Base-by-base conservation (phyloP, 2,329 filamentous ascomycete species). In the Aspergillus sp. region DNA sequence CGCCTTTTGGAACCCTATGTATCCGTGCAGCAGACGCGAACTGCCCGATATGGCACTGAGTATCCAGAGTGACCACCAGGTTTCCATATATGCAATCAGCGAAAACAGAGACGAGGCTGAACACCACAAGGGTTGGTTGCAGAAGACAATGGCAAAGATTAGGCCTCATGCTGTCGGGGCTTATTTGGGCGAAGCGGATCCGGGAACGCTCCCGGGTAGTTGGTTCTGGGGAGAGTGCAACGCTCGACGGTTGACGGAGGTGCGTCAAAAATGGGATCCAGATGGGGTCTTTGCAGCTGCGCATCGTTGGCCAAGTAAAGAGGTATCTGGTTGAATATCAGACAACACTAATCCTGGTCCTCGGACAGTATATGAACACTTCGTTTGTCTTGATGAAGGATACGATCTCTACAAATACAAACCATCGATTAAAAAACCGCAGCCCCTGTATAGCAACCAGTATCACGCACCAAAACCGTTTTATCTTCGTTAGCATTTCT, bases 21-120 rank as follows among this genome's bases (percentile, higher is more conserved):
- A 63, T 29, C 77, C 77, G 0, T 68, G 67, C 29, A 75, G 71
- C 36, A 60, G 66, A 28, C 59, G 68, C 3, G 40, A 50, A 29
- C 59, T 73, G 33, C 65, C 68, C 1, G 72, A 75, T 47, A 80
- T 80, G 77, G 77, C 77, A 3, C 60, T 78, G 9, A 74, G 69
- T 29, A 71, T 79, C 71, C 75, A 78, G 46, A 70, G 68, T 0
- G 77, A 80, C 52, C 76, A 80, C 56, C 80, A 80, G 57, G 73
- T 80, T 55, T 74, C 76, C 1, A 45, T 76, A 2, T 80, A 79
- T 52, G 66, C 72, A 0, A 61, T 77, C 2, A 79, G 74, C 71
- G 70, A 76, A 42, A 60, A 74, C 27, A 62, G 58, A 12, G 49
- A 56, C 2, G 74, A 78, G 35, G 76, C 79, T 49, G 57, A 54